Evolutionary conservation across 2,329 filamentous ascomycete genomes (phyloP).

Genomic region (Diaporthe sp.): DNA sequence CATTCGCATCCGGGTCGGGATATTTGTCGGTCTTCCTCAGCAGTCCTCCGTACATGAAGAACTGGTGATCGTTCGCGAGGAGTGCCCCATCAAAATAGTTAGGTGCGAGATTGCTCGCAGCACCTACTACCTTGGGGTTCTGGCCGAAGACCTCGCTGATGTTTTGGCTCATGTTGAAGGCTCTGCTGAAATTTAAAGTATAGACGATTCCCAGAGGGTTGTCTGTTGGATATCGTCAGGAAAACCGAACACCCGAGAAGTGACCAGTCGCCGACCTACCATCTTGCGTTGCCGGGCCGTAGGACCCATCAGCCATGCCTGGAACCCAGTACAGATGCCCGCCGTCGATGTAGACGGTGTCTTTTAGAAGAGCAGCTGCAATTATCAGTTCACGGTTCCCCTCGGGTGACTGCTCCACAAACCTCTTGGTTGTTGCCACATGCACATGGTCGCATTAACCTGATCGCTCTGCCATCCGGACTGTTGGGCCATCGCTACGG

Average conservation of each 20-base stretch:
- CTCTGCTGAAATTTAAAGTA: constrained; percentile 66
- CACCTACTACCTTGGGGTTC: constrained; percentile 44
- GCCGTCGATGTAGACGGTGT: constrained; percentile 75
- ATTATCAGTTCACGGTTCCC: constrained; percentile 37
- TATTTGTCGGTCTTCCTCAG: constrained; percentile 46
- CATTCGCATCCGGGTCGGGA: constrained; percentile 51
- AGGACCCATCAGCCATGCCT: constrained; percentile 57
- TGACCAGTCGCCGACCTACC: constrained; percentile 49
- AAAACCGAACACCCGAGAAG: background rate
- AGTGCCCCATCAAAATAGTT: constrained; percentile 72
- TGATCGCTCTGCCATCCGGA: constrained; percentile 61
- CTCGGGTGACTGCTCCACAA: constrained; percentile 28
- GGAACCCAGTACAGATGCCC: constrained; percentile 65
- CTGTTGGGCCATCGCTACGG: constrained; percentile 52
- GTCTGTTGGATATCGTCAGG: constrained; percentile 46
- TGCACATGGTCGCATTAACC: constrained; percentile 68
- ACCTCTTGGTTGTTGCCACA: constrained; percentile 63
- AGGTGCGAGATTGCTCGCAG: constrained; percentile 62
- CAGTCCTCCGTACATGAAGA: constrained; percentile 73
- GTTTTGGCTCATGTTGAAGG: constrained; percentile 66
- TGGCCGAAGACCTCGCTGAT: constrained; percentile 60
- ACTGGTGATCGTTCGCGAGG: constrained; percentile 72
- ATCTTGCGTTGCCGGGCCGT: constrained; percentile 44
- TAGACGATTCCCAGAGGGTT: constrained; percentile 65
- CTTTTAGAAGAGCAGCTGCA: constrained; percentile 66